A percentile compares a stretch with the other conserved stretches of the same genome.
These are phyloP conservation scores for Melocanna baccifera DNA, from an alignment of 176 grass and related monocot species.

Conservation along the genomic window DNA sequence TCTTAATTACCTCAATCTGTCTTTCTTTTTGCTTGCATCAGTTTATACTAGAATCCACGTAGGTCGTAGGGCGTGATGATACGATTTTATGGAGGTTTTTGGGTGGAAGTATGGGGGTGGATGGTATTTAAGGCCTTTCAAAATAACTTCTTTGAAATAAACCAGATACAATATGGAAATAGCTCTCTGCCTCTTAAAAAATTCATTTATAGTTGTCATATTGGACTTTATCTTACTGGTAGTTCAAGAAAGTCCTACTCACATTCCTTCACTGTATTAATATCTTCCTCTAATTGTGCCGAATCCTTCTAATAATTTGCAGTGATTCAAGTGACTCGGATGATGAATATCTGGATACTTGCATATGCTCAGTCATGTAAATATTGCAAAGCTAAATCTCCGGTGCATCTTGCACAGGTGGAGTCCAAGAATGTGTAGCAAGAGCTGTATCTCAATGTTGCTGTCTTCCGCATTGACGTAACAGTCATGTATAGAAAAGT, in stretches of 20 bases:
- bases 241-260: background rate
- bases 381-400: constrained; percentile 26
- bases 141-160: constrained; percentile 3
- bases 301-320: constrained; percentile 23
- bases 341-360: constrained; percentile 77
- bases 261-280: background rate
- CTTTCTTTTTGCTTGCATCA: background rate
- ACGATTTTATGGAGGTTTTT: background rate
- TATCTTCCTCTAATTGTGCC: background rate
- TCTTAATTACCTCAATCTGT: background rate
- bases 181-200: background rate
- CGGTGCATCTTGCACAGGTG: constrained; percentile 17
- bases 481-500: constrained; percentile 26
- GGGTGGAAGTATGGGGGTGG: background rate
- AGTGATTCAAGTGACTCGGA: constrained; percentile 75
- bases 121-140: background rate
- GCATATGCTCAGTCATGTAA: constrained; percentile 78
- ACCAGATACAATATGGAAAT: background rate
- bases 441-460: constrained; percentile 24
- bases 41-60: background rate
- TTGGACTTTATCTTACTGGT: background rate
- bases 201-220: background rate
- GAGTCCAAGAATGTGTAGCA: constrained; percentile 31
- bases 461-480: constrained; percentile 20
- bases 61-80: background rate